These are phyloP conservation scores for Pelagomonas calceolata DNA, from an alignment of 108 stramenopile species.

Conservation along the genomic window DNA sequence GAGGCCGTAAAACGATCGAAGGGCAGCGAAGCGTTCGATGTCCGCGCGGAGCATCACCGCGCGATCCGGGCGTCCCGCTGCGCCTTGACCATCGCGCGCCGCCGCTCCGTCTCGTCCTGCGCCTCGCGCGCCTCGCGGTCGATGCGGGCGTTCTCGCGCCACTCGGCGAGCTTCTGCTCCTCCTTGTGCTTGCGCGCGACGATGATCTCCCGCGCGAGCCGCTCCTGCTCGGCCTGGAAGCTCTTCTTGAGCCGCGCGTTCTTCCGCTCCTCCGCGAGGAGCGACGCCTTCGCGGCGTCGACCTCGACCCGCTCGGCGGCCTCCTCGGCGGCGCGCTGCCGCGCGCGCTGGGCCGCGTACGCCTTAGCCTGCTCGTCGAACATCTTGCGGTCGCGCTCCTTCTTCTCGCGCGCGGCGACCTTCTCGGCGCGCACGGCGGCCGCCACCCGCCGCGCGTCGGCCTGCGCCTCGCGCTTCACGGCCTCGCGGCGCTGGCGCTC, in stretches of 20 bases:
- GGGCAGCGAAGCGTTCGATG: too few species aligned
- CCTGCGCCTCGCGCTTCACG: background rate
- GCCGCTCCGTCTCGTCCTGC: background rate
- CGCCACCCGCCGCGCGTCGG: background rate
- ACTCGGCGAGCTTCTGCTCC: background rate
- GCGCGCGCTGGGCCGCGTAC: background rate
- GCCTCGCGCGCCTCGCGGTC: background rate
- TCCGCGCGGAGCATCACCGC: too few species aligned
- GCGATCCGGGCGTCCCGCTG: background rate
- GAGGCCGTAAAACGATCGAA: too few species aligned
- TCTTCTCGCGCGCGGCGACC: background rate
- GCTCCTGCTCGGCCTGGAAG: background rate
- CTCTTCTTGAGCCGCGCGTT: background rate
- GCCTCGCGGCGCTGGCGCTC: background rate
- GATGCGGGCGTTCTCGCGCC: background rate
- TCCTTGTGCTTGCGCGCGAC: background rate
- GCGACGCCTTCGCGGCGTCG: background rate
- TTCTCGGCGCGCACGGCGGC: background rate
- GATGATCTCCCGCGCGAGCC: background rate
- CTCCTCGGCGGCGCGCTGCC: background rate
- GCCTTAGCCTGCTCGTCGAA: background rate
- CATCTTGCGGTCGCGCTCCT: background rate
- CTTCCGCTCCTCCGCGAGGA: background rate
- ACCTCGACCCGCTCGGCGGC: background rate
- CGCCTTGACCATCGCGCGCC: background rate